Base-by-base conservation (phyloP, 192 early-diverging fungal genomes). In the Chytriomyces confervae region DNA sequence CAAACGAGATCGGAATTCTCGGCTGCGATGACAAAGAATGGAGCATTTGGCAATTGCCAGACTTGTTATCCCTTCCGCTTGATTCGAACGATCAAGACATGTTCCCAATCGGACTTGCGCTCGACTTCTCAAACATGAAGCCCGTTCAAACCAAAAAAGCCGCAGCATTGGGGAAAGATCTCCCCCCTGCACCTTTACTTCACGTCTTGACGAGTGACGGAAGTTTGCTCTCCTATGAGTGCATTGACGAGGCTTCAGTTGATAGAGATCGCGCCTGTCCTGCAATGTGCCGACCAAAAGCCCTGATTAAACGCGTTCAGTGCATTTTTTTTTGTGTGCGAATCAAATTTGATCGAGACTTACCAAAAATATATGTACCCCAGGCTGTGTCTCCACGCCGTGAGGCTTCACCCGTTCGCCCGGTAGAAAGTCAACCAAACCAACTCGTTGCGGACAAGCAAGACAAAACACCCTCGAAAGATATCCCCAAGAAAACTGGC, bases 21-120 rank as follows among this genome's bases (percentile, higher is more conserved):
- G 91, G 86, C 47, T 72, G 81, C 62, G 65, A 65, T 46, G 71
- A 81, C 46, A 78, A 83, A 18, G 23, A 7, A 7, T 97, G 94
- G 95, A 80, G 82, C n/a, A 86, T 83, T 50, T 93, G 90, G 92
- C 84, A 81, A 53, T 84, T 94, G n/a, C 93, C 91, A 29, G 80
- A 81, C 10, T 53, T 57, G 7, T 78, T 66, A 10, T 66, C 16
- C 18, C 80, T 94, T 66, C 93, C 94, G 13, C 61, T 93, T 18
- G 50, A 61, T 36, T 13, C 20, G 27, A 66, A 81, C 8, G 86
- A 89, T n/a, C 50, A 84, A 1, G 93, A 97, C 72, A 91, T 91
- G 5, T 83, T 82, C 47, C 86, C 91, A 5, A 62, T 95, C 0
- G 95, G 95, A 4, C 69, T 92, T 62, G 94, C 89, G 7, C 27